Base-by-base conservation (phyloP, 805 yeast genomes). In the Barnettozyma vustinii region DNA sequence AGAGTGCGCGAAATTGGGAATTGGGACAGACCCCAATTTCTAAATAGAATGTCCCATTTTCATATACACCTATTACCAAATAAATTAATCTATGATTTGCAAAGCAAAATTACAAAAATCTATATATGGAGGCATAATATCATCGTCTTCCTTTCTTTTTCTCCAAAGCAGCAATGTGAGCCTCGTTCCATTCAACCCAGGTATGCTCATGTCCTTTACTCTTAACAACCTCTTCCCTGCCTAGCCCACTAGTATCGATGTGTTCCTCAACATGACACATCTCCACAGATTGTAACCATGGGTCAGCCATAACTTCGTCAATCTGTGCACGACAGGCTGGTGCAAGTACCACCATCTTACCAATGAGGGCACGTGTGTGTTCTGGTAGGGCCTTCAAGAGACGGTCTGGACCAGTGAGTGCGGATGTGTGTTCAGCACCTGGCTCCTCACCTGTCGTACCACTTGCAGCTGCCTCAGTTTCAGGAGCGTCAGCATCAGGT, bases 101-200 rank as follows among this genome's bases (percentile, higher is more conserved):
- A 10, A 18, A 10, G 15, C 12, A 18, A 36, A 36, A 9, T 3
- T 5, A 30, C 16, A 18, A 16, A 36, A 36, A 36, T 36, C 39
- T 36, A 36, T 36, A 18, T 36, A 12, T 20, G 25, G 8, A 8
- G 41, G 27, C 10, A 12, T 20, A 19, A 13, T 15, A 15, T 23
- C 21, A 40, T 40, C 33, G 26, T 26, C 21, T 40, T 26, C 35
- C 79, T 70, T 87, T 91, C 63, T 83, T 87, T 73, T 83, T 87
- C 63, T 91, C 97, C 56, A 91, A 76, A 51, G 91, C 84, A 10
- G 97, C 96, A 69, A 91, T 91, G 65, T 91, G 98, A 0, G 98
- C 98, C 58, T 88, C 96, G 52, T 88, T 83, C 64, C 87, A 96
- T 57, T 90, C 96, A 45, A 91, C 97, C 55, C 79, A 80, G 1